phyloP scores from a whole-genome alignment of 2,329 filamentous ascomycete genomes.

The Trichophaea hybrida region DNA sequence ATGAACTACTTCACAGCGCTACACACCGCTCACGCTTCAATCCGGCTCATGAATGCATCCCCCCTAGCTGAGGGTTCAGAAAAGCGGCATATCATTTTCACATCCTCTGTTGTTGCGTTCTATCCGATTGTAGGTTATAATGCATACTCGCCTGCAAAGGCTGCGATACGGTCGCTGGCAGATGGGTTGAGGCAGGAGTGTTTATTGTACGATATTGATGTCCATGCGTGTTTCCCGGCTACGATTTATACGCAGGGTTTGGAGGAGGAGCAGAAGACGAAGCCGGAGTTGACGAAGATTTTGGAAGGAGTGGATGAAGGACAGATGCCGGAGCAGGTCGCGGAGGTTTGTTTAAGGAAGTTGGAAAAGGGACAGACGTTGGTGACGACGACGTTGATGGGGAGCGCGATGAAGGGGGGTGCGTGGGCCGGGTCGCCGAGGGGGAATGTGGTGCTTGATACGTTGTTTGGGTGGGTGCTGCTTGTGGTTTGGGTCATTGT shows the following conservation, averaged over 20 bases:
- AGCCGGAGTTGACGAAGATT: slow-evolving; percentile 32
- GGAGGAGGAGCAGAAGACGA: slow-evolving; percentile 35
- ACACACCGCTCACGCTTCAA: slow-evolving; percentile 32
- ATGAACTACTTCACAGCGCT: slow-evolving; percentile 34
- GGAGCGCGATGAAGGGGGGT: slow-evolving; percentile 53
- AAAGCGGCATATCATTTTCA: slow-evolving; percentile 69
- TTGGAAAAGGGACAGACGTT: slow-evolving; percentile 70
- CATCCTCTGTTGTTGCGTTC: slow-evolving; percentile 61
- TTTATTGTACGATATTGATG: slow-evolving; percentile 61
- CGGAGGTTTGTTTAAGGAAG: slow-evolving; percentile 51
- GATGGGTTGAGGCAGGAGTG: slow-evolving; percentile 76
- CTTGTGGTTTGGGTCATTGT: slow-evolving; percentile 46
- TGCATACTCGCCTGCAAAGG: slow-evolving; percentile 72
- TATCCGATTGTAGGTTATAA: slow-evolving; percentile 67
- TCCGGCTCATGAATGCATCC: slow-evolving; percentile 29
- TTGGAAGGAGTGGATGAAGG: slow-evolving; percentile 32
- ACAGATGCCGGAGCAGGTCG: slow-evolving; percentile 58
- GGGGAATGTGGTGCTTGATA: slow-evolving; percentile 38
- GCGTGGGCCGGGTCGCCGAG: slow-evolving; percentile 42
- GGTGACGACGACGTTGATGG: slow-evolving; percentile 61
- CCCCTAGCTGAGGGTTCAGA: slow-evolving; percentile 38
- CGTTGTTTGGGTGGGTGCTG: slow-evolving; percentile 41
- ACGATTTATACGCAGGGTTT: slow-evolving; percentile 66
- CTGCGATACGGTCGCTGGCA: slow-evolving; percentile 65
- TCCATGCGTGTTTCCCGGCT: slow-evolving; percentile 73